Percentiles rank a stretch among this genome's conserved stretches.
phyloP scores from a whole-genome alignment of 164 flowering plant species.

The Chloranthus sessilifolius region DNA sequence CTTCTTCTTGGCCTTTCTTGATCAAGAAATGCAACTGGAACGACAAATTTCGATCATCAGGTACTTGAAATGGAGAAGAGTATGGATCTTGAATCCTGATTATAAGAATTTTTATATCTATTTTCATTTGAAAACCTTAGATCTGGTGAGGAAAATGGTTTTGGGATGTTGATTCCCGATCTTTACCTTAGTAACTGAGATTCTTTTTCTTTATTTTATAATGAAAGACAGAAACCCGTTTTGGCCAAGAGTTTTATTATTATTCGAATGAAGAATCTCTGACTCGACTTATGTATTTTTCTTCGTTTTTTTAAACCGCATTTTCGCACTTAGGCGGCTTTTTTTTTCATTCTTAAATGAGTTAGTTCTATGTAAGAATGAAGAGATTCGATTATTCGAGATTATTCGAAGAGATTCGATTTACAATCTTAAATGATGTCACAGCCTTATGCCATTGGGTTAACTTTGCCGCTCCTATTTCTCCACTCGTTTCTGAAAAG shows the following conservation, averaged over 20 bases:
- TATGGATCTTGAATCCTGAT: neutral
- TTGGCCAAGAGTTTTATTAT: neutral
- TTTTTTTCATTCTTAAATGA: no score
- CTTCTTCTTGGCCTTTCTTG: conserved; percentile 21
- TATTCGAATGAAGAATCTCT: neutral
- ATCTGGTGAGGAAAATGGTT: neutral
- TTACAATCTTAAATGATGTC: no score
- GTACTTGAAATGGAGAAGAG: conserved; percentile 15
- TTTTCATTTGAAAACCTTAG: neutral
- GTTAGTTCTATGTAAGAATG: no score
- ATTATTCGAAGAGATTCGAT: no score
- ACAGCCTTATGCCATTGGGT: no score
- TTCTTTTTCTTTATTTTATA: neutral
- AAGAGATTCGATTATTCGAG: no score
- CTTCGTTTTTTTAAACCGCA: neutral
- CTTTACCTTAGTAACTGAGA: no score
- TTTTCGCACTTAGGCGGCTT: neutral
- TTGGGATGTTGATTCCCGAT: no score
- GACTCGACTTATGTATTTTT: neutral
- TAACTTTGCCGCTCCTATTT: no score
- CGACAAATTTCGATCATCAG: conserved; percentile 33
- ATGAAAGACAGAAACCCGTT: neutral
- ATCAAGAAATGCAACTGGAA: conserved; percentile 38
- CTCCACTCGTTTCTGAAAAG: no score
- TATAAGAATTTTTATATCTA: neutral